phyloP scores from a whole-genome alignment of 352 stramenopile species.

The Globisporangium spiculum region DNA sequence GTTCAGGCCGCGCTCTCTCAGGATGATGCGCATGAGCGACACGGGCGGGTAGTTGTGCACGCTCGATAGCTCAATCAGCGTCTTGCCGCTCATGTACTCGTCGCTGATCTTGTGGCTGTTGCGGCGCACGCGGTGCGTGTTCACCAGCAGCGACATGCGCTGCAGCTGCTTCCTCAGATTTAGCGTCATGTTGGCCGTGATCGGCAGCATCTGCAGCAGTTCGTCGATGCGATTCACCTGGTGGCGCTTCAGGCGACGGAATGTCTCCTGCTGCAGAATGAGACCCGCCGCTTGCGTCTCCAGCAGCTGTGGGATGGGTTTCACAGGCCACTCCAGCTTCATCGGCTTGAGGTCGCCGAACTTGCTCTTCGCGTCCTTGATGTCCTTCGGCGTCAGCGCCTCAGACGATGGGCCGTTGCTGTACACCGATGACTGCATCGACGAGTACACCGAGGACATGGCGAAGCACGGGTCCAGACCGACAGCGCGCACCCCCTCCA shows the following conservation, averaged over 20 bases:
- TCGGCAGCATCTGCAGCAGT: constrained; percentile 79
- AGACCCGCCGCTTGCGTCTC: constrained; percentile 79
- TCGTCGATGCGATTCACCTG: constrained; percentile 83
- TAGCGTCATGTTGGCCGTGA: constrained; percentile 86
- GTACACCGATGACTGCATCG: constrained; percentile 74
- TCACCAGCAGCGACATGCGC: constrained; percentile 84
- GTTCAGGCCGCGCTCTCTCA: constrained; percentile 60
- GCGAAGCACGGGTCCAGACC: constrained; percentile 83
- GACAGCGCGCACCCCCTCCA: constrained; percentile 82
- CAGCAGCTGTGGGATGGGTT: constrained; percentile 75
- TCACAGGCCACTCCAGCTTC: constrained; percentile 66
- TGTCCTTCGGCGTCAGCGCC: constrained; percentile 44
- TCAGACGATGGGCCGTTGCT: constrained; percentile 54
- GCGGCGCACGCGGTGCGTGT: constrained; percentile 76
- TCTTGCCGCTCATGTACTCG: constrained; percentile 73
- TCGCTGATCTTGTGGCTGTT: constrained; percentile 51
- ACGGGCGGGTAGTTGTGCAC: constrained; percentile 82
- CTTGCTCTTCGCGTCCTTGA: constrained; percentile 50
- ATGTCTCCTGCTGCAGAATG: constrained; percentile 83
- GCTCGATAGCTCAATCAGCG: constrained; percentile 71
- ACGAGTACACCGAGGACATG: constrained; percentile 83
- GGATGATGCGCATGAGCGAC: constrained; percentile 80
- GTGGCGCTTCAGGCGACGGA: constrained; percentile 76
- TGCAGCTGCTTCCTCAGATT: constrained; percentile 84
- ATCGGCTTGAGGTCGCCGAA: constrained; percentile 59